These are phyloP conservation scores for Kondoa subrosea DNA, from an alignment of 768 basidiomycete species.

Conservation along the genomic window DNA sequence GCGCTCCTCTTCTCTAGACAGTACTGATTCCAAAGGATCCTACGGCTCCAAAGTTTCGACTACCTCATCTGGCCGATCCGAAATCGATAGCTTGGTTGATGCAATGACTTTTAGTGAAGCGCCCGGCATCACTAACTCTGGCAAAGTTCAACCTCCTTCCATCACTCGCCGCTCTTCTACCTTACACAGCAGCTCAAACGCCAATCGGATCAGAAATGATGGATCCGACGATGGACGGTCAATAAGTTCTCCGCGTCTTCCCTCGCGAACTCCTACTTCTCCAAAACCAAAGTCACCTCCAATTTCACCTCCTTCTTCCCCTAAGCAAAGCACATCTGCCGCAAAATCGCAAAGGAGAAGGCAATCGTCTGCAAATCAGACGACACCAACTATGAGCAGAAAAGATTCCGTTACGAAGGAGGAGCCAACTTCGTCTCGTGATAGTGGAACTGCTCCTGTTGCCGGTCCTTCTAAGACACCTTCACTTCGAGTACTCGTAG, in stretches of 20 bases:
- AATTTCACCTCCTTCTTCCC: no score
- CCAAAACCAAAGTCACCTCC: no score
- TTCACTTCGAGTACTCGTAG: constrained; percentile 43
- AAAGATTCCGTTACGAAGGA: not conserved
- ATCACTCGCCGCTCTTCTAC: constrained; percentile 6
- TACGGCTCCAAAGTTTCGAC: not conserved
- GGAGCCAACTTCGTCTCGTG: not conserved
- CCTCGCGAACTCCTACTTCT: no score
- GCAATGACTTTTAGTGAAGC: constrained; percentile 29
- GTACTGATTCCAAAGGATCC: not conserved
- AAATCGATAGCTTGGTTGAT: constrained; percentile 34
- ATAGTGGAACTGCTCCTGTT: not conserved
- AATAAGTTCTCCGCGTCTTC: not conserved
- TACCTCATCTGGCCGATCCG: constrained; percentile 11
- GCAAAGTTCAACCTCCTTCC: constrained; percentile 31
- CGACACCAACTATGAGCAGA: no score
- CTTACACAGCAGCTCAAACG: not conserved
- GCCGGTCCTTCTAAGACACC: not conserved
- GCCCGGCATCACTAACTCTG: constrained; percentile 7
- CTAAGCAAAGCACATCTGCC: no score
- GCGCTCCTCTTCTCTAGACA: not conserved
- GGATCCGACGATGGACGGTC: not conserved
- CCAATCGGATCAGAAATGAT: not conserved
- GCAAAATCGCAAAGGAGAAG: no score
- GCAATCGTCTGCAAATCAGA: no score